Evolutionary conservation across 2,329 filamentous ascomycete species (phyloP).

Genomic region (Geosmithia flava): DNA sequence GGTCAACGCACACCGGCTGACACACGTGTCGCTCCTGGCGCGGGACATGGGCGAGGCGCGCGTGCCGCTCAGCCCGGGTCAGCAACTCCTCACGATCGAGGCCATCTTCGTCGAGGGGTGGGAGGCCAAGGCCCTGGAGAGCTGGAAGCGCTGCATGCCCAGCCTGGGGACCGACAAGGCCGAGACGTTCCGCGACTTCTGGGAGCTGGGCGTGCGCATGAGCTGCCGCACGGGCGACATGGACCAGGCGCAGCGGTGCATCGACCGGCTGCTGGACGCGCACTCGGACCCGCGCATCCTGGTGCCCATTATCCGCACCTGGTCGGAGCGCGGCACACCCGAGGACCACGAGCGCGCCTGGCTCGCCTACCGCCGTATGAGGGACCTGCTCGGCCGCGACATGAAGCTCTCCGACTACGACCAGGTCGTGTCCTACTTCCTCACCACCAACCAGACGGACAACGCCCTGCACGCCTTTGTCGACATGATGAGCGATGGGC

Average conservation of each 20-base stretch:
- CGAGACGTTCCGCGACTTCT: conserved; percentile 40
- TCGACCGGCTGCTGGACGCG: conserved; percentile 38
- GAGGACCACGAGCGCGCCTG: conserved; percentile 47
- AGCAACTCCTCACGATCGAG: conserved; percentile 57
- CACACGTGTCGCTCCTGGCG: conserved; percentile 48
- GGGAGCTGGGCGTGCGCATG: conserved; percentile 55
- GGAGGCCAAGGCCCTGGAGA: conserved; percentile 44
- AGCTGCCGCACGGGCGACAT: conserved; percentile 43
- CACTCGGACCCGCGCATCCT: conserved; percentile 41
- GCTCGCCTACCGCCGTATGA: conserved; percentile 53
- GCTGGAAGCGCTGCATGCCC: conserved; percentile 47
- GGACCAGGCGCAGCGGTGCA: conserved; percentile 44
- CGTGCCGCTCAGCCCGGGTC: conserved; percentile 37
- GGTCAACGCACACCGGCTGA: conserved; percentile 40
- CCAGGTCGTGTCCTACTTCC: conserved; percentile 55
- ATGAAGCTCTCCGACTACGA: conserved; percentile 70
- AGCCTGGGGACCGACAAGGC: conserved; percentile 34
- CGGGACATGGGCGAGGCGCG: conserved; percentile 54
- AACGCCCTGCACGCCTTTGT: conserved; percentile 67
- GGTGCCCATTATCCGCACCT: conserved; percentile 58
- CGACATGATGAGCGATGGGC: conserved; percentile 70
- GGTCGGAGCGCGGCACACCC: conserved; percentile 37
- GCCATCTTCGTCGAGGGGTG: conserved; percentile 53
- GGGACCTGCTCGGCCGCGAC: conserved; percentile 41
- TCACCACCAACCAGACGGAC: conserved; percentile 51